phyloP scores from a whole-genome alignment of 371 early-diverging fungal species.

The Lichtheimia ramosa region DNA sequence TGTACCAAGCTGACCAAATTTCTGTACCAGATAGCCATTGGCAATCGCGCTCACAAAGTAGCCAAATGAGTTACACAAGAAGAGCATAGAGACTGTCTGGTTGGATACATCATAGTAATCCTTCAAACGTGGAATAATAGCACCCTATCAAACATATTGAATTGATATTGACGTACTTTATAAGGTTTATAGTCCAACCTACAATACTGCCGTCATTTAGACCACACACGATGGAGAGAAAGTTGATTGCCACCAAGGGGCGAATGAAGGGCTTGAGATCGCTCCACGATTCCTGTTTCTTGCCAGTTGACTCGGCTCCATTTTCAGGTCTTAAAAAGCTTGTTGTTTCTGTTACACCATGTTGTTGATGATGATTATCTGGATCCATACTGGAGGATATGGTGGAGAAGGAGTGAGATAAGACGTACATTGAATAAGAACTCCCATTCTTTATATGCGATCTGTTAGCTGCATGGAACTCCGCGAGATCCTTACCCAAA shows the following conservation, averaged over 20 bases:
- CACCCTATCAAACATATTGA: slow-evolving; percentile 10
- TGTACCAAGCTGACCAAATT: slow-evolving; percentile 18
- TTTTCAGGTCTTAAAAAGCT: no score
- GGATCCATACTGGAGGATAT: no score
- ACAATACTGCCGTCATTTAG: slow-evolving; percentile 28
- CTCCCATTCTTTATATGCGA: no score
- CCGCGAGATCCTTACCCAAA: no score
- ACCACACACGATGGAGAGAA: slow-evolving; percentile 19
- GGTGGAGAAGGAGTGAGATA: no score
- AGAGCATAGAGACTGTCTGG: slow-evolving; percentile 27
- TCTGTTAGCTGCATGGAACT: no score
- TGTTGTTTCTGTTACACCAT: no score
- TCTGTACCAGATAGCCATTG: slow-evolving; percentile 30
- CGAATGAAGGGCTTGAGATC: slow-evolving; percentile 23
- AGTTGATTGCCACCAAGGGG: slow-evolving; percentile 18
- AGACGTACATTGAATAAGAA: no score
- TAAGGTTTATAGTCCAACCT: background rate
- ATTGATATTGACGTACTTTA: background rate
- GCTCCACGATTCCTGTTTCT: slow-evolving; percentile 14
- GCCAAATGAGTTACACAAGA: slow-evolving; percentile 31
- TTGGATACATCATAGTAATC: slow-evolving; percentile 26
- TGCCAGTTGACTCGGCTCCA: no score
- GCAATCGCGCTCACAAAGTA: slow-evolving; percentile 23
- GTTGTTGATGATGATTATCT: no score
- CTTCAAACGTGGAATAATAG: slow-evolving; percentile 31